These are phyloP conservation scores for Coemansia reversa DNA, from an alignment of 192 early-diverging fungal species.

Conservation along the genomic window DNA sequence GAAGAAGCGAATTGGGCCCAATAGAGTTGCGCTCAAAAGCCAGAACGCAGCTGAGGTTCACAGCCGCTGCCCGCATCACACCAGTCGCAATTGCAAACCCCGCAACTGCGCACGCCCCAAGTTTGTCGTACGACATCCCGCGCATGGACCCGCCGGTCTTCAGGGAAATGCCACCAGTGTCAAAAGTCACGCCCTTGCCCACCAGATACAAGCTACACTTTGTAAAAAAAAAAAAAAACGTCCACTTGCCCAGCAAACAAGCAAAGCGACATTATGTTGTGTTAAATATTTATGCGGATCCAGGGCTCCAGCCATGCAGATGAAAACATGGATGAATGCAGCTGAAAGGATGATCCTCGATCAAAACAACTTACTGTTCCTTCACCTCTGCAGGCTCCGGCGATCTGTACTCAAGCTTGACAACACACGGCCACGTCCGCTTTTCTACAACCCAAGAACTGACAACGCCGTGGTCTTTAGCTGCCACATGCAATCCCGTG, in stretches of 20 bases:
- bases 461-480: neutral
- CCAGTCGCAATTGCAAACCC: constrained; percentile 78
- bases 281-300: neutral
- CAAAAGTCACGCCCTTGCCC: constrained; percentile 90
- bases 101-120: constrained; percentile 79
- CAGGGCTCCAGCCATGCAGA: neutral
- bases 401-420: constrained; percentile 62
- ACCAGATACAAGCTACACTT: constrained; percentile 67
- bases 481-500: neutral
- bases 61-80: constrained; percentile 60
- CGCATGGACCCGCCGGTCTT: constrained; percentile 82
- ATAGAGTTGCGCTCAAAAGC: constrained; percentile 82
- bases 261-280: too few species aligned
- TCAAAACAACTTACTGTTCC: constrained; percentile 60
- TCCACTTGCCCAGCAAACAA: too few species aligned
- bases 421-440: constrained; percentile 51
- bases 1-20: constrained; percentile 77
- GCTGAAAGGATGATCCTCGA: neutral
- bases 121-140: constrained; percentile 89
- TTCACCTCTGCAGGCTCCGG: constrained; percentile 68
- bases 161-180: constrained; percentile 87
- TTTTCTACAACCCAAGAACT: constrained; percentile 26
- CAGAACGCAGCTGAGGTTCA: constrained; percentile 71
- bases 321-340: neutral
- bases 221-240: constrained; percentile 3